Base-by-base conservation (phyloP, 129 eudicot species). In the Cynara cardunculus region DNA sequence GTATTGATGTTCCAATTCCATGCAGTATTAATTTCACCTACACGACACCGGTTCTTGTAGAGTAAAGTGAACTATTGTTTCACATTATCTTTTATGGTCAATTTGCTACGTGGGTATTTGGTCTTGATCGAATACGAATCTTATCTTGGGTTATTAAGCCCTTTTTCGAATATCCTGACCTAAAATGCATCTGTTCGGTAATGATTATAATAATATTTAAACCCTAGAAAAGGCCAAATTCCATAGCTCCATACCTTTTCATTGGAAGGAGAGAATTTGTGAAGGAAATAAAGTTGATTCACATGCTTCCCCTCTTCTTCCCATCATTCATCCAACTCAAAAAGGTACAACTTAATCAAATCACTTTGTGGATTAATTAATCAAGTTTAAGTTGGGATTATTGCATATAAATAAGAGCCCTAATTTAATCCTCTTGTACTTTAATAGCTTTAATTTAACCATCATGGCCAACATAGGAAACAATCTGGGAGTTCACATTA, bases 301-400 rank as follows among this genome's bases (percentile, higher is more conserved):
- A 83, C 86, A 83, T 83, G 86, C 86, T 83, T 83, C 86, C 79
- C 82, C 86, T 83, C 79, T 72, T 72, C 69, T 72, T 62, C 82
- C 79, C 86, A 83, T 83, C 82, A 83, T 83, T 71, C 86, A 72
- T 71, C 86, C 86, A 83, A 83, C 86, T 71, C 74, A 83, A 83
- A 83, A 77, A 41, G 82, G 30, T 72, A 39, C 74, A 77, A 64
- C 67, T 77, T 77, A 72, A 75, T 75, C 62, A 83, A 77, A 64
- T 78, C 79, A 62, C 78, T 83, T 83, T 77, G 16, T 72, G 59
- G 46, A 77, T 77, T 77, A 62, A 26, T 25, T 71, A 83, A 61
- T 71, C 82, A 62, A 77, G 30, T 62, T 37, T 14, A 46, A 77
- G 59, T 64, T 61, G 37, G 70, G 73, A 68, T 71, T 74, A 39